phyloP scores from a whole-genome alignment of 2,329 filamentous ascomycete species.

The Venturia carpophila region DNA sequence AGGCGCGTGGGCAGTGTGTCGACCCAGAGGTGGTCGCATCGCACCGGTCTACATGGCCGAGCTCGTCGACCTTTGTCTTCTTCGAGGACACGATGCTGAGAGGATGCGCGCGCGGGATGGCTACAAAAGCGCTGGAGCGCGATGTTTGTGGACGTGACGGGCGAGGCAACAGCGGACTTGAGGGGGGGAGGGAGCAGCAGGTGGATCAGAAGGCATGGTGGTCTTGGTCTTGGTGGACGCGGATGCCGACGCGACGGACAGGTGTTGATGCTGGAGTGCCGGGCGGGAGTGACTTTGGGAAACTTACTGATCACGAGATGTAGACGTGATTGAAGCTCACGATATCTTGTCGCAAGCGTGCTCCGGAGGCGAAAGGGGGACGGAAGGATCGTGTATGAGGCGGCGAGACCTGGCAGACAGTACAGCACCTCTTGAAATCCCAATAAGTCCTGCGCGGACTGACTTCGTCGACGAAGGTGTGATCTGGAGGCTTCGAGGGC shows the following conservation, averaged over 20 bases:
- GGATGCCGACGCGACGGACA: background rate
- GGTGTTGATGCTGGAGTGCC: conserved; percentile 1
- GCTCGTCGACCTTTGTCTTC: background rate
- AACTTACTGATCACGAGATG: conserved; percentile 9
- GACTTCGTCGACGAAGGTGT: background rate
- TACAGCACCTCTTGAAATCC: background rate
- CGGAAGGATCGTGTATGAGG: background rate
- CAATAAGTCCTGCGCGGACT: background rate
- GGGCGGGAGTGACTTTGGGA: background rate
- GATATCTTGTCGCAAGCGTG: conserved; percentile 9
- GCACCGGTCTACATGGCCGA: conserved; percentile 1
- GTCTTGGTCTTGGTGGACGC: background rate
- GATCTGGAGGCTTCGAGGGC: background rate
- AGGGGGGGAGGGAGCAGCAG: background rate
- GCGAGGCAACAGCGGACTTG: background rate
- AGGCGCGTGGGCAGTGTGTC: conserved; percentile 5
- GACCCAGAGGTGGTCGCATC: background rate
- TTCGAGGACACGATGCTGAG: background rate
- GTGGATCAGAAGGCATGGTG: background rate
- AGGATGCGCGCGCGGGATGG: background rate
- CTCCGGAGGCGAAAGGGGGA: background rate
- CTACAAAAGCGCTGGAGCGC: background rate
- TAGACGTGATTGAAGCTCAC: conserved; percentile 4
- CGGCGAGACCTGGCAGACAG: background rate
- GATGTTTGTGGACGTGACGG: background rate